phyloP scores from a whole-genome alignment of 2,329 filamentous ascomycete genomes.

The Cercospora berteroae region DNA sequence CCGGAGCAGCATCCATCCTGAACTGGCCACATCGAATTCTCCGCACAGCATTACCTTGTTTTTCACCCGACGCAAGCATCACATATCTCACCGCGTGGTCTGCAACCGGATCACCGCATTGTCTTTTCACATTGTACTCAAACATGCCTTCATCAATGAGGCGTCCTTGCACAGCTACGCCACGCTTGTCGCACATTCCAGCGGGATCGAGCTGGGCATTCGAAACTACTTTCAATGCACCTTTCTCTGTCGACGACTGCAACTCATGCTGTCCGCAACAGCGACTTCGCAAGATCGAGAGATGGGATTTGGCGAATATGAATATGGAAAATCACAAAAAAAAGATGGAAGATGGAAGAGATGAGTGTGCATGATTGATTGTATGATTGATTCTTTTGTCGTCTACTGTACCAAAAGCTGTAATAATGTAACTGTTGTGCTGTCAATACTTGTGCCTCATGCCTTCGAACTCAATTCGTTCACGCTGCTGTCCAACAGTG shows the following conservation, averaged over 20 bases:
- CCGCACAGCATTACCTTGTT: background rate
- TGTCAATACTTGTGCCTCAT: background rate
- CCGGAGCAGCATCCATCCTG: background rate
- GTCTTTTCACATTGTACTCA: background rate
- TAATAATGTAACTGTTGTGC: constrained; percentile 12
- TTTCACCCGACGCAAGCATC: background rate
- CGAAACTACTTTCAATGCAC: background rate
- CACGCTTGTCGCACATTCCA: background rate
- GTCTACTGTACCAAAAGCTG: constrained; percentile 13
- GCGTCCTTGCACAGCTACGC: background rate
- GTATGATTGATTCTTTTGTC: constrained; percentile 9
- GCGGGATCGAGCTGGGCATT: background rate
- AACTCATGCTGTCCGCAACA: background rate
- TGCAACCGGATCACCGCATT: background rate
- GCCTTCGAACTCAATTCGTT: background rate
- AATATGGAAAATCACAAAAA: background rate
- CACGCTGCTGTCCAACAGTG: background rate
- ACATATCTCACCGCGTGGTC: background rate
- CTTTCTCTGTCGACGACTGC: background rate
- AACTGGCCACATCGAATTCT: background rate
- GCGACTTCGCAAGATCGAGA: background rate
- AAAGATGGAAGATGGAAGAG: background rate
- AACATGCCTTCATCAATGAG: background rate
- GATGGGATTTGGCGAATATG: background rate
- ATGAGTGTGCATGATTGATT: constrained; percentile 9